Base-by-base conservation (phyloP, 352 stramenopile genomes). In the Pythium scleroteichum region DNA sequence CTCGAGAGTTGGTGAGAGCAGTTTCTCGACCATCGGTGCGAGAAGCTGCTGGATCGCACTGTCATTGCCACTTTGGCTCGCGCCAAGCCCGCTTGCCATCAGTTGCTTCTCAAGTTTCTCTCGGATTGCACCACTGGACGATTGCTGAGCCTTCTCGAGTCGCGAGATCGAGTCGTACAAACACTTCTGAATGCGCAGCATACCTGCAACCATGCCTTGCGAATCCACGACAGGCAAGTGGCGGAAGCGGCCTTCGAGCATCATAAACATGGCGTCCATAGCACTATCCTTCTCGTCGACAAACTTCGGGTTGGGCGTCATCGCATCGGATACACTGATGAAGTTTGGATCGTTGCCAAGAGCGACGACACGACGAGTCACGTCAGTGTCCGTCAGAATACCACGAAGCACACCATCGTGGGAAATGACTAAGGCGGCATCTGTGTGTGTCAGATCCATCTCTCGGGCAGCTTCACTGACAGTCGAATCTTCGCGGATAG, bases 111-210 rank as follows among this genome's bases (percentile, higher is more conserved):
- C 82, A 17, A 95, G 55, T 26, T 88, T 87, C 46, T 89, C 76
- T 8, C 80, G 82, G 9, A 94, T 72, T 23, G 73, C 79, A 0
- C 82, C 82, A 39, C 82, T 94, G 7, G 84, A 90, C 8, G 79
- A 78, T 32, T 90, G 76, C 68, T 86, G 82, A 4, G 86, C 86
- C 61, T 93, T 97, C 64, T 99, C 97, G 6, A 99, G 82, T 42
- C 97, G 97, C 17, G 82, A 93, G 66, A 99, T 99, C 2, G 96
- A 96, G 69, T 99, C 97, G 80, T 99, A 98, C 59, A 99, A 68
- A 62, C 97, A 99, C 71, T 99, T 99, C 35, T 98, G 96, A 68
- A 99, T 99, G 49, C 98, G 95, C 33, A 99, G 81, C 76, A 99
- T 90, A 38, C 97, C 97, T 9, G 95, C 89, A 9, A 99, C 94